Base-by-base conservation (phyloP, 2,329 filamentous ascomycete species). In the Fusarium hainanense region DNA sequence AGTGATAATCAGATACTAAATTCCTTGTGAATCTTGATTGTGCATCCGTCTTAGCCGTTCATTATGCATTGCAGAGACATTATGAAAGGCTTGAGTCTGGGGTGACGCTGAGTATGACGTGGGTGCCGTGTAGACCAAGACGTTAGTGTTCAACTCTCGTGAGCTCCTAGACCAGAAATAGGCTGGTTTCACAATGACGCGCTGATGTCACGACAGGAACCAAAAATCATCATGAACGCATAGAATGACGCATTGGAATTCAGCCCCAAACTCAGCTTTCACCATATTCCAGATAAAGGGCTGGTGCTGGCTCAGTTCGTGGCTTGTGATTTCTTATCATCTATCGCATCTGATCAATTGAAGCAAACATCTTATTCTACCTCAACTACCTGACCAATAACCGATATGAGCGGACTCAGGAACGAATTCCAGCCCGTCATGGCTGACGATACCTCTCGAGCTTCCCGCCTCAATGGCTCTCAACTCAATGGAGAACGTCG, bases 21-120 rank as follows among this genome's bases (percentile, higher is more conserved):
- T 63, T 49, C 58, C 28, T 44, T 6, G 2, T 21, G 16, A 49
- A 66, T 42, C 63, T 30, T 66, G 62, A 25, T 61, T 66, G 20
- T 18, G 44, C 25, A 21, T 41, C 27, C 41, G 37, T 42, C 8
- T 23, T 61, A 66, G 30, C 55, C 37, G 43, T 28, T 3, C 2
- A 4, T 41, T n/a, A n/a, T 43, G 30, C 44, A 47, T 13, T 54
- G 34, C 20, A 14, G 30, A 13, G 16, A 25, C 23, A 41, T 6
- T 32, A 18, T 5, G 20, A 40, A 27, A 51, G n/a, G 13, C 27
- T 11, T 37, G 16, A 9, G 10, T n/a, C 34, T 37, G 18, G 34
- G 18, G 63, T 66, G 63, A 66, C 62, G 63, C 23, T 20, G 12
- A 28, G n/a, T 34, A 66, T 66, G 63, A 66, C 63, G 63, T 66